Evolutionary conservation across 768 basidiomycete species (phyloP), one percentile per base, ranked within the genome.

Genomic region (Boletus tomentosulus): DNA sequence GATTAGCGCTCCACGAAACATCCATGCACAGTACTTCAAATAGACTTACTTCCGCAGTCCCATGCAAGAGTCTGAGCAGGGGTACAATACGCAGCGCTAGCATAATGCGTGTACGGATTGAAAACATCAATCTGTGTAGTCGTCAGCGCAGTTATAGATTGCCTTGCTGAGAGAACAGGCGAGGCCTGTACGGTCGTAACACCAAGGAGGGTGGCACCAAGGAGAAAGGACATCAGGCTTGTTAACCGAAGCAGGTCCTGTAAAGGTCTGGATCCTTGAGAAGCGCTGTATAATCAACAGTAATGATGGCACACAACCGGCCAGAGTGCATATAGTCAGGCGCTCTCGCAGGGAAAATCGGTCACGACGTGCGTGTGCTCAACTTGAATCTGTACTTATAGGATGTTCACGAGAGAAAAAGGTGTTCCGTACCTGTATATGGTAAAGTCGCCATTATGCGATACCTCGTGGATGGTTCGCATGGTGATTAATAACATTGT

Each of bases 31-130:
- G n/a, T n/a, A n/a, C n/a, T n/a, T n/a, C n/a, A n/a, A 45, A 7
- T 43, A 33, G 43, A 68, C 75, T 50, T 56, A 80, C 81, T 56
- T 66, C 84, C 84, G 64, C 83, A 85, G 31, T 73, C 63, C 81
- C 83, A 84, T 22, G 71, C 69, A 38, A 75, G 57, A 24, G 76
- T 79, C 38, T 67, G 50, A 4, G 73, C 49, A 7, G 80, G 68
- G 15, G 66, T 48, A 52, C 84, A 85, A 57, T 80, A 79, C 1
- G 71, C 82, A 9, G 80, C 63, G 34, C 76, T 75, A 0, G 83
- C 80, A 57, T 77, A 83, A 51, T 65, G 69, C 0, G 79, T 75
- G 68, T 76, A 84, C 1, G 82, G 73, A 35, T 60, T 74, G 64
- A 74, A 84, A 12, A 59, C 34, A 7, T 70, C 58, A 7, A 83